A percentile compares a stretch with the other conserved stretches of the same genome.
These are phyloP conservation scores for Solanum hybrid DNA, from an alignment of 305 asterid genomes.

Conservation along the genomic window DNA sequence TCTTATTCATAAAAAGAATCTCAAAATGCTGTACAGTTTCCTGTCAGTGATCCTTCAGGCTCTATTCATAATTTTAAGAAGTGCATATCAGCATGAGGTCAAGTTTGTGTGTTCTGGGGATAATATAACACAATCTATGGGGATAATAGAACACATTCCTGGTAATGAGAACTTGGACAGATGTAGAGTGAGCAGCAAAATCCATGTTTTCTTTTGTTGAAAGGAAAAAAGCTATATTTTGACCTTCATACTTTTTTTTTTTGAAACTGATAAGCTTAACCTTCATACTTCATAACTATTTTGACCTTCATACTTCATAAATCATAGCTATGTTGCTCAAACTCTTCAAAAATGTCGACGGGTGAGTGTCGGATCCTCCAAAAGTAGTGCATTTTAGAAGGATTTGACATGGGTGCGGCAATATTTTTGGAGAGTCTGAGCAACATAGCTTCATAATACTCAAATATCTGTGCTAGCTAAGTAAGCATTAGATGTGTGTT, in stretches of 20 bases:
- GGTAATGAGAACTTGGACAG: not conserved
- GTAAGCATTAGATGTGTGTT: not conserved
- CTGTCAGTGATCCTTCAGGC: not conserved
- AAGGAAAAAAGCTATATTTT: not conserved
- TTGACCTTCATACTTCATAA: not conserved
- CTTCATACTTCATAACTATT: not conserved
- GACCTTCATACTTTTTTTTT: not conserved
- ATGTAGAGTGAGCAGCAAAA: not conserved
- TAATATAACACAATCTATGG: not conserved
- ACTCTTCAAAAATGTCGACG: not conserved
- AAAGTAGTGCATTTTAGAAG: not conserved
- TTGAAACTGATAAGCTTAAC: not conserved
- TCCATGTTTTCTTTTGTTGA: not conserved
- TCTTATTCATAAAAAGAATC: not conserved
- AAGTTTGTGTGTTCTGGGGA: not conserved
- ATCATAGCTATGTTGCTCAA: not conserved
- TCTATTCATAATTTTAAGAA: not conserved
- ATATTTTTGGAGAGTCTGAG: not conserved
- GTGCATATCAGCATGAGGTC: not conserved
- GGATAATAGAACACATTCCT: not conserved
- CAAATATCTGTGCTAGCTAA: not conserved
- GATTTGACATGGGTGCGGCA: not conserved
- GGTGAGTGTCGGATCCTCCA: not conserved
- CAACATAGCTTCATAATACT: not conserved
- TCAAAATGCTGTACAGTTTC: not conserved